A percentile compares a stretch with the other conserved stretches of the same genome.
Evolutionary conservation across 495 filamentous ascomycete species (phyloP).

Genomic region (Penicillium robsamsonii): DNA sequence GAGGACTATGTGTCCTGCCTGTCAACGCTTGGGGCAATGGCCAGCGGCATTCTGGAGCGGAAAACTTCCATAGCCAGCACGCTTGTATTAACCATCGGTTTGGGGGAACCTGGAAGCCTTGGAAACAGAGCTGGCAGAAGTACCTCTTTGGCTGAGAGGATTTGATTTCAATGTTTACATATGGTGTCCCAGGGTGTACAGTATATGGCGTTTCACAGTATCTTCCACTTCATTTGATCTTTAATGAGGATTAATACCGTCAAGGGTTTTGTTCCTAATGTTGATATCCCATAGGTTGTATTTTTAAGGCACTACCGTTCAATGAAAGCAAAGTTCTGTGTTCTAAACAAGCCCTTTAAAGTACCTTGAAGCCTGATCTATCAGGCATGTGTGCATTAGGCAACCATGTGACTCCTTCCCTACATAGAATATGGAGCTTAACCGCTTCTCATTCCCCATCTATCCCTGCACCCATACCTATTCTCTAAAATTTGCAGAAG

Average conservation of each 20-base stretch:
- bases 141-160: conserved; percentile 27
- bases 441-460: background rate
- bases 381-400: background rate
- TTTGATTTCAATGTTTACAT: background rate
- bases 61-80: conserved; percentile 28
- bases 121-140: conserved; percentile 42
- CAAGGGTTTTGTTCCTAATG: background rate
- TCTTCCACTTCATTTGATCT: background rate
- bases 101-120: conserved; percentile 41
- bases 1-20: conserved; percentile 42
- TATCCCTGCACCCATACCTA: background rate
- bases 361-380: background rate
- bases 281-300: background rate
- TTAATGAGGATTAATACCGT: background rate
- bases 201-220: background rate
- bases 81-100: conserved; percentile 47
- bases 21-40: conserved; percentile 47
- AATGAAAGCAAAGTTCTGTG: background rate
- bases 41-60: conserved; percentile 41
- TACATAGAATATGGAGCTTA: background rate
- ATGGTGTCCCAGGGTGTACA: background rate
- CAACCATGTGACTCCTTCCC: background rate
- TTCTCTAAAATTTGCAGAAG: too few species aligned
- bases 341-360: background rate
- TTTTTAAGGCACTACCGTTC: background rate